Base-by-base conservation (phyloP, 2,329 filamentous ascomycete genomes). In the Apiospora koreana region DNA sequence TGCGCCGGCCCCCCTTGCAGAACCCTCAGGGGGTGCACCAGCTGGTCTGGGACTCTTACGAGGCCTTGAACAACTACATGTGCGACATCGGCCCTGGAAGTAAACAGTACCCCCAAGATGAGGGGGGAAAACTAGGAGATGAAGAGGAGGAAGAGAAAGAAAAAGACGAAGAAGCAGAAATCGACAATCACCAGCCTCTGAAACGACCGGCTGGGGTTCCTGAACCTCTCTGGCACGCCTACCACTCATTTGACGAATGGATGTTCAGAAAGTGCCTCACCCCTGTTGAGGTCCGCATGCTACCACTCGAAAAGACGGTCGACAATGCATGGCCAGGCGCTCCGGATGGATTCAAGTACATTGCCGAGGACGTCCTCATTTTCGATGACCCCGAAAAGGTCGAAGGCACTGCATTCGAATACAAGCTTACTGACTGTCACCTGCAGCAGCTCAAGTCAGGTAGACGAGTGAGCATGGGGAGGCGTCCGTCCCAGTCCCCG, bases 181-280 rank as follows among this genome's bases (percentile, higher is more conserved):
- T 28, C 14, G 16, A 21, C n/a, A 66, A 9, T 21, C 38, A 45
- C 12, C 67, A 69, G 50, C 67, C 67, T 8, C 16, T 31, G 14
- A 41, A 69, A 21, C 35, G 67, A 42, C 67, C 54, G 12, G 18
- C 25, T 14, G 23, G 25, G 50, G 35, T 64, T 3, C 67, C 67
- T 10, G 54, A 28, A 25, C 48, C 67, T 7, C 35, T 69, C 21
- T 69, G 67, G 67, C 50, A 62, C 21, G 67, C 67, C n/a, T 46
- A 69, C 43, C 67, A 69, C 67, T 28, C 67, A 21, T 28, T 69
- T 50, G 41, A 64, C 21, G 67, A 69, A 14, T 64, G 67, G 54
- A 64, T 69, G 48, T 69, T 62, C 28, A 62, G 48, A 35, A 50
- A 46, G 38, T 64, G 48, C 14, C 54, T 69, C 18, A 62, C 67